Percentiles rank a stretch among this genome's conserved stretches.
These are phyloP conservation scores for Fraxinus quadrangulata DNA, from an alignment of 257 asterid species.

Conservation along the genomic window DNA sequence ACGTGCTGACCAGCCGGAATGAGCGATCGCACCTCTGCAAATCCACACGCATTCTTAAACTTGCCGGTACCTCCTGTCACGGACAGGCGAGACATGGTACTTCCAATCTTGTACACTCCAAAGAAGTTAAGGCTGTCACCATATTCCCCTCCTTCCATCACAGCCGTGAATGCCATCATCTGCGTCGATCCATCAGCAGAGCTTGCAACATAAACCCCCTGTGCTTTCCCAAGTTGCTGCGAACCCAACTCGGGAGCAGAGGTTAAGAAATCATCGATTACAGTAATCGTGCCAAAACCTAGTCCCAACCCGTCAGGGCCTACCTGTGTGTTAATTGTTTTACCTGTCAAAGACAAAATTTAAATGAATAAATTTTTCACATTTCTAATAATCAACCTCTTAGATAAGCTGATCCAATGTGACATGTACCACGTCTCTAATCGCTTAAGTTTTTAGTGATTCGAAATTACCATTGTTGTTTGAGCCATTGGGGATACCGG, in stretches of 20 bases:
- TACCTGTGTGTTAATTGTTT: slow-evolving; percentile 25
- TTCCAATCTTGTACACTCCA: slow-evolving; percentile 51
- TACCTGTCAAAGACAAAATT: background rate
- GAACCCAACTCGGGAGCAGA: slow-evolving; percentile 45
- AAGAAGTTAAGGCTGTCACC: slow-evolving; percentile 53
- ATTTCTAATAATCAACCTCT: background rate
- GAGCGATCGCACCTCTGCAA: slow-evolving; percentile 47
- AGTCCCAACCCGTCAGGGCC: slow-evolving; percentile 56
- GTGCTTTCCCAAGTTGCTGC: slow-evolving; percentile 46
- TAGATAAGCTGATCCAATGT: background rate
- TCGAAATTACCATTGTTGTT: slow-evolving; percentile 26
- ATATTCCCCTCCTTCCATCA: slow-evolving; percentile 61
- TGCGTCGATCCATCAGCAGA: slow-evolving; percentile 52
- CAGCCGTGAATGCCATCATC: slow-evolving; percentile 55
- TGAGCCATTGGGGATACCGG: slow-evolving; percentile 33
- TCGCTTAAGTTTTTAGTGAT: background rate
- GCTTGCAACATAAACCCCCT: slow-evolving; percentile 56
- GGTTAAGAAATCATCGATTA: slow-evolving; percentile 50
- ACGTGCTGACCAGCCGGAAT: slow-evolving; percentile 55
- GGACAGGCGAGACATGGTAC: slow-evolving; percentile 48
- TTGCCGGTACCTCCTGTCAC: slow-evolving; percentile 56
- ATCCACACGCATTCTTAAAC: slow-evolving; percentile 55
- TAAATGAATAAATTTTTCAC: background rate
- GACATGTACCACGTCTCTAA: slow-evolving; percentile 1
- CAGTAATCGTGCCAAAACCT: slow-evolving; percentile 57